Percentiles rank a stretch among this genome's conserved stretches.
phyloP scores from a whole-genome alignment of 192 early-diverging fungal species.

The Linnemannia exigua region DNA sequence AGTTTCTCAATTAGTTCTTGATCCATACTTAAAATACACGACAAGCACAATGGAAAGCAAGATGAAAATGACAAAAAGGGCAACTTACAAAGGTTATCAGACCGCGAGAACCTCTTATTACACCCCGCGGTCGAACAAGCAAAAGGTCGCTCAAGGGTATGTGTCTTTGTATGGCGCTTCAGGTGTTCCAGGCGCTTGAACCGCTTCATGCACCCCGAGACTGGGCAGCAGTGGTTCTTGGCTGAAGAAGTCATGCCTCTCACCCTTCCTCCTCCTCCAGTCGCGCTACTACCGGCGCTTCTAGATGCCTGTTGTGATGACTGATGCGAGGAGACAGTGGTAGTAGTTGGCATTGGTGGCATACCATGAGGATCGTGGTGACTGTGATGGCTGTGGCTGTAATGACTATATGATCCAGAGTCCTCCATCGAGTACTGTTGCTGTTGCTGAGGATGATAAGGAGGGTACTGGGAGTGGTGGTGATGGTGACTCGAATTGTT shows the following conservation, averaged over 20 bases:
- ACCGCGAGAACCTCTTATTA: constrained; percentile 83
- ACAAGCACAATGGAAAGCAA: not conserved
- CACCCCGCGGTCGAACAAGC: constrained; percentile 76
- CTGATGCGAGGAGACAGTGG: not conserved
- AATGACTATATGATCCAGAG: not conserved
- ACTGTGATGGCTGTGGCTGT: not conserved
- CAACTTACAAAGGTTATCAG: constrained; percentile 73
- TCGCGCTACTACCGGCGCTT: not conserved
- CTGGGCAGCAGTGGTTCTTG: constrained; percentile 52
- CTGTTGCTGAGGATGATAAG: not conserved
- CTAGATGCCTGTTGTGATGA: not conserved
- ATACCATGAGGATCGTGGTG: not conserved
- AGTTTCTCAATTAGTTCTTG: not conserved
- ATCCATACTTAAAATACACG: not conserved
- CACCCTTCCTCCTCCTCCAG: not conserved
- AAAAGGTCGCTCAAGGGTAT: constrained; percentile 82
- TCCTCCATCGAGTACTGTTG: constrained; percentile 9
- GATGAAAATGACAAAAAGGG: not conserved
- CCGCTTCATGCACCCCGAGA: constrained; percentile 44
- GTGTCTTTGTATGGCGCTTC: constrained; percentile 83
- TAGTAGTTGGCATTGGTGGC: not conserved
- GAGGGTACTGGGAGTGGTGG: not conserved
- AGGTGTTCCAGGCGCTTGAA: constrained; percentile 78
- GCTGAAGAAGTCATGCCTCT: constrained; percentile 28
- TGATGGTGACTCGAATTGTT: not conserved